A percentile compares a stretch with the other conserved stretches of the same genome.
Conservation (phyloP, 192 early-diverging fungal genomes). For the Gigaspora rosea region DNA sequence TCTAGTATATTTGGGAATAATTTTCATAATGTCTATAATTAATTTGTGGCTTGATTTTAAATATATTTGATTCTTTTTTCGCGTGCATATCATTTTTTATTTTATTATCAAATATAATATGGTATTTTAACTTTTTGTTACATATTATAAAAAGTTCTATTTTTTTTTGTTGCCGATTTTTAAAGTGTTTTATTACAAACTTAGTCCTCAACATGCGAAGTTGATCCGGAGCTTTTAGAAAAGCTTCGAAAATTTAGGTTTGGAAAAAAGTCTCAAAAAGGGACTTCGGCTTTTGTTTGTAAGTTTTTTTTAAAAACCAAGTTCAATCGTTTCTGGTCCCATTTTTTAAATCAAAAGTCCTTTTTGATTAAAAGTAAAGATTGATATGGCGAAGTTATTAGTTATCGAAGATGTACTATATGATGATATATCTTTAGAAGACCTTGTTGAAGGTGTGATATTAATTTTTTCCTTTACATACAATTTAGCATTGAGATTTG, state of each 20-base stretch:
- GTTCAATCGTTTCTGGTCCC: no score
- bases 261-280: constrained; percentile 45
- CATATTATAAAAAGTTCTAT: no score
- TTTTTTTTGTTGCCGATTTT: no score
- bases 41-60: no score
- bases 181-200: no score
- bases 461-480: neutral
- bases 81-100: no score
- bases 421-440: constrained; percentile 52
- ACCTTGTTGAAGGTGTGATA: constrained; percentile 53
- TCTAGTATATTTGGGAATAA: no score
- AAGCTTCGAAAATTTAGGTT: constrained; percentile 58
- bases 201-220: constrained; percentile 49
- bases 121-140: no score
- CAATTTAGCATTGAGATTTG: neutral
- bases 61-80: no score
- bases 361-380: constrained; percentile 40
- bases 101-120: no score
- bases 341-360: no score
- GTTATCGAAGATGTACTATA: constrained; percentile 52
- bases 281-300: constrained; percentile 58
- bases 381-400: constrained; percentile 44
- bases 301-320: constrained; percentile 17
- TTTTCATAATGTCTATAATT: no score
- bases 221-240: constrained; percentile 47